phyloP scores from a whole-genome alignment of 78 protist species.

The Corallochytrium limacisporum region DNA sequence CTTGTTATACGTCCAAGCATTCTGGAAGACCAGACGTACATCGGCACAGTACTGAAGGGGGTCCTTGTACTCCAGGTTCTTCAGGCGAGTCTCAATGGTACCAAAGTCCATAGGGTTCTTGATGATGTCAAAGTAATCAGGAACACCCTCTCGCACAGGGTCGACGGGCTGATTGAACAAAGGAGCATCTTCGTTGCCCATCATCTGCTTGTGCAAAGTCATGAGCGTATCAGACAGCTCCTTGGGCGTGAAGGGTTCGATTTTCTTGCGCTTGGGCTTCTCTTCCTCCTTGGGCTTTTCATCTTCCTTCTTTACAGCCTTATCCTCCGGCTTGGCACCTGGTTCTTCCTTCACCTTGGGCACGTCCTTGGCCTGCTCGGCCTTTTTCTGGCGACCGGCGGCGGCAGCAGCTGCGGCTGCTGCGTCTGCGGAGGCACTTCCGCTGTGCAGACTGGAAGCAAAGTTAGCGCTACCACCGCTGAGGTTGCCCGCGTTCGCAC shows the following conservation, averaged over 20 bases:
- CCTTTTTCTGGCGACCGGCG: neutral
- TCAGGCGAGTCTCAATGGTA: neutral
- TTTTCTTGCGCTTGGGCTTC: neutral
- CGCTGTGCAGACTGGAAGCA: no score
- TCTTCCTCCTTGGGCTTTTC: no score
- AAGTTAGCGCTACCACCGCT: no score
- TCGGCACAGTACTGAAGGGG: neutral
- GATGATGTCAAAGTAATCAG: neutral
- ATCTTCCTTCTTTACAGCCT: no score
- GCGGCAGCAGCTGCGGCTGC: neutral
- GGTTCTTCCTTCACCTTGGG: no score
- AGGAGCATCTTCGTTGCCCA: neutral
- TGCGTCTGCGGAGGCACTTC: no score
- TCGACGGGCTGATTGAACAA: slow-evolving; percentile 5
- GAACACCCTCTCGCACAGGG: neutral
- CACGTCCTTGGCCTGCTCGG: neutral
- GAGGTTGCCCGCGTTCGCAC: no score
- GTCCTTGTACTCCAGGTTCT: neutral
- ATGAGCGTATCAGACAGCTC: neutral
- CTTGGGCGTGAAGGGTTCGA: neutral
- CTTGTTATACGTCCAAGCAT: slow-evolving; percentile 4
- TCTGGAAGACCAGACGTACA: slow-evolving; percentile 3
- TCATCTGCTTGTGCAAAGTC: neutral
- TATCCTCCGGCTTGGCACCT: no score
- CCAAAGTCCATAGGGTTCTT: slow-evolving; percentile 4